These are phyloP conservation scores for Hymenoscyphus albidus DNA, from an alignment of 2,329 filamentous ascomycete species.

Conservation along the genomic window DNA sequence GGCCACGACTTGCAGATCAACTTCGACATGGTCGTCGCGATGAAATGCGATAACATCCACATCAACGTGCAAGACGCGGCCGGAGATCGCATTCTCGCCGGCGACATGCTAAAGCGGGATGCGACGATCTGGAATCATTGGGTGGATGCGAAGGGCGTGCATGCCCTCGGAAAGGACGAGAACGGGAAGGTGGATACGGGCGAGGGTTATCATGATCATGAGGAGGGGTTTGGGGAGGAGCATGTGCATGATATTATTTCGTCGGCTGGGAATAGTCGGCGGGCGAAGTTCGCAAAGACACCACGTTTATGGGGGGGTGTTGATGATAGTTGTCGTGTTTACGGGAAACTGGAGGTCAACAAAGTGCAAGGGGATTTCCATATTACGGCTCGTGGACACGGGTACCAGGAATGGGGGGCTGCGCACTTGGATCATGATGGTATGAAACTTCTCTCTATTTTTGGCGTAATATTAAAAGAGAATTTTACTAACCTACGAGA, in stretches of 20 bases:
- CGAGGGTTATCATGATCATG: slow-evolving; percentile 56
- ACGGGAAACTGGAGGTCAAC: slow-evolving; percentile 84
- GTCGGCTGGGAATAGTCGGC: slow-evolving; percentile 51
- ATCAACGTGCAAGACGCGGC: slow-evolving; percentile 96
- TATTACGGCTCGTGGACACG: slow-evolving; percentile 90
- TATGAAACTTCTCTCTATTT: slow-evolving; percentile 41
- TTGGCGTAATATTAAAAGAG: too few species aligned
- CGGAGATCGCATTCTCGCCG: slow-evolving; percentile 86
- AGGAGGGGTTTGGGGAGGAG: slow-evolving; percentile 71
- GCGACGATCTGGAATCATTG: slow-evolving; percentile 78
- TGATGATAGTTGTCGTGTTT: slow-evolving; percentile 80
- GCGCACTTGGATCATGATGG: slow-evolving; percentile 74
- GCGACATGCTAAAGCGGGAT: slow-evolving; percentile 67
- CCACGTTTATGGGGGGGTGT: slow-evolving; percentile 50
- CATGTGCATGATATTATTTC: slow-evolving; percentile 90
- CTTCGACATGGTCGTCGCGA: slow-evolving; percentile 84
- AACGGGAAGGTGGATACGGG: slow-evolving; percentile 54
- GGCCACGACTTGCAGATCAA: slow-evolving; percentile 89
- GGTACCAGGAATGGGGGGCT: slow-evolving; percentile 76
- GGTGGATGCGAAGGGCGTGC: slow-evolving; percentile 66
- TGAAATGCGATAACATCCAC: slow-evolving; percentile 85
- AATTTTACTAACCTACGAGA: slow-evolving; percentile 24
- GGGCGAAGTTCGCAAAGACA: slow-evolving; percentile 70
- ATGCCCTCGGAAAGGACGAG: slow-evolving; percentile 53
- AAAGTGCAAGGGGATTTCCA: slow-evolving; percentile 98